Evolutionary conservation across 2,329 filamentous ascomycete species (phyloP).

Genomic region (Diplodia intermedia): DNA sequence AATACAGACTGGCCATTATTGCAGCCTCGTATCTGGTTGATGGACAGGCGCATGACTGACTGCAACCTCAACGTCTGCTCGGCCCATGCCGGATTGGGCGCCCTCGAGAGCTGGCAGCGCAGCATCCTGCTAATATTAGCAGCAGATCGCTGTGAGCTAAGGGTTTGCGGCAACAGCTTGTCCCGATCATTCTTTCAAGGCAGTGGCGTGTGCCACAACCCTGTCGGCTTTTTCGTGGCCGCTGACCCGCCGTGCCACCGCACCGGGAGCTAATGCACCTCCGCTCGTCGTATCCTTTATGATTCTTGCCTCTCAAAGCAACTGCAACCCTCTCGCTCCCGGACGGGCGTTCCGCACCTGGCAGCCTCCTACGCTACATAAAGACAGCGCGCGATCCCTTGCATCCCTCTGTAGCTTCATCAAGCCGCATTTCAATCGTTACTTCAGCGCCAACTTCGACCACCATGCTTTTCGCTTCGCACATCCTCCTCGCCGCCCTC

Average conservation of each 20-base stretch:
- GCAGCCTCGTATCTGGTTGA: conserved; percentile 11
- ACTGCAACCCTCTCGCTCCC: conserved; percentile 13
- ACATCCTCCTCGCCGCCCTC: neutral
- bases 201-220: conserved; percentile 9
- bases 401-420: neutral
- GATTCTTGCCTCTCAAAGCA: neutral
- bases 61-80: conserved; percentile 11
- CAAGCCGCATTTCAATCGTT: neutral
- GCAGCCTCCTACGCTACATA: conserved; percentile 1
- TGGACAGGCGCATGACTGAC: conserved; percentile 7
- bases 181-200: neutral
- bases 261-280: conserved; percentile 16
- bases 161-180: neutral
- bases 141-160: neutral
- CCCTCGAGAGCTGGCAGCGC: neutral
- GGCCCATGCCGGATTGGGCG: neutral
- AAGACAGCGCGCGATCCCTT: conserved; percentile 8
- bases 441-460: no score
- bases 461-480: conserved; percentile 15
- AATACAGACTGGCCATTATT: neutral
- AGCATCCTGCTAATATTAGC: conserved; percentile 23
- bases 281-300: neutral
- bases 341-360: neutral
- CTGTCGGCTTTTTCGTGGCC: conserved; percentile 10
- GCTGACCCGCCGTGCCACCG: conserved; percentile 23